Conservation (phyloP, 305 asterid genomes). For the Solanum chacoense region DNA sequence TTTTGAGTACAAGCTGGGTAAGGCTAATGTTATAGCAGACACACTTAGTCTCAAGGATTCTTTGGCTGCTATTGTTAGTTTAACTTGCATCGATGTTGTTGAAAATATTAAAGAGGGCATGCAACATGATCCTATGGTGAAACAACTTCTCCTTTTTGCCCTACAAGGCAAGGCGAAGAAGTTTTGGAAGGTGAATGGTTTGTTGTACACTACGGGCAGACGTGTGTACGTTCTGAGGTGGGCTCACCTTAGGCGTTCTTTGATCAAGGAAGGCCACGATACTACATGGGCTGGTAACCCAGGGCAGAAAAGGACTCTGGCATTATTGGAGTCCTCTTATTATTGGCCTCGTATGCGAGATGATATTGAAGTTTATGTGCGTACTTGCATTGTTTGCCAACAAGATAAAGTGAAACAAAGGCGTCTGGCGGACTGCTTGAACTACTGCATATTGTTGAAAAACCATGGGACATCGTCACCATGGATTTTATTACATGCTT, state of each 20-base stretch:
- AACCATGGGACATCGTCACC: rapidly evolving
- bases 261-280: not conserved
- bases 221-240: not conserved
- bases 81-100: too few relatives aligned
- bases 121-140: not conserved
- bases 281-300: not conserved
- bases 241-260: not conserved
- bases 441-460: not conserved
- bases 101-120: too few relatives aligned
- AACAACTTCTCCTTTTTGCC: too few relatives aligned
- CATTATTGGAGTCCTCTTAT: not conserved
- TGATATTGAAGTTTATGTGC: not conserved
- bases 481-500: not conserved
- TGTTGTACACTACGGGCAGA: not conserved
- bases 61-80: too few relatives aligned
- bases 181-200: not conserved
- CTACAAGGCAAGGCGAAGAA: too few relatives aligned
- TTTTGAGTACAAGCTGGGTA: too few relatives aligned
- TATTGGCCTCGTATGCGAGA: not conserved
- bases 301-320: rapidly evolving
- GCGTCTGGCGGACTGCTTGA: not conserved
- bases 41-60: too few relatives aligned
- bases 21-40: too few relatives aligned
- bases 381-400: not conserved
- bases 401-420: not conserved